A percentile compares a stretch with the other conserved stretches of the same genome.
phyloP scores from a whole-genome alignment of 495 filamentous ascomycete genomes.

The Rhypophila decipiens region DNA sequence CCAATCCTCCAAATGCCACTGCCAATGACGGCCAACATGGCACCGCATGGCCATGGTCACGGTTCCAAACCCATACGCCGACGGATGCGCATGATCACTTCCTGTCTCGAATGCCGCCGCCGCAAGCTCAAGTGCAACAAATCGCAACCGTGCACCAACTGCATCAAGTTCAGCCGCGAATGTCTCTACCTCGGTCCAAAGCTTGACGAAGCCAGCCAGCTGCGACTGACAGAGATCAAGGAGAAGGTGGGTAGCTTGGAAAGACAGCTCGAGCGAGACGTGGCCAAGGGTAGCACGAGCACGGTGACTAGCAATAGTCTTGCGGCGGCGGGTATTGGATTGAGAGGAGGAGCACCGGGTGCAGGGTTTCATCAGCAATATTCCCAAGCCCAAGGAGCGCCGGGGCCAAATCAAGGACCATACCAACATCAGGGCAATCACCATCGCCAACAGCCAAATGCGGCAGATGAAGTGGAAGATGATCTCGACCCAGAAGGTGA shows the following conservation, averaged over 20 bases:
- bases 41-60: background rate
- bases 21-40: too few species aligned
- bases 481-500: constrained; percentile 43
- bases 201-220: constrained; percentile 53
- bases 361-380: background rate
- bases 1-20: too few species aligned
- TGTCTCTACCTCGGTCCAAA: constrained; percentile 61
- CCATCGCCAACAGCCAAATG: constrained; percentile 30
- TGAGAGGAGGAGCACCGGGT: too few species aligned
- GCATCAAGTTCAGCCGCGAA: constrained; percentile 51
- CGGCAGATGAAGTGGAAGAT: constrained; percentile 42
- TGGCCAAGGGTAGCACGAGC: constrained; percentile 25
- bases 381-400: background rate
- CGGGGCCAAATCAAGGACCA: too few species aligned
- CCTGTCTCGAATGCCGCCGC: constrained; percentile 65
- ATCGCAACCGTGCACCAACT: constrained; percentile 64
- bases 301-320: background rate
- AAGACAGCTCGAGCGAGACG: constrained; percentile 52
- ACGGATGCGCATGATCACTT: constrained; percentile 62
- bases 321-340: too few species aligned
- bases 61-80: constrained; percentile 47
- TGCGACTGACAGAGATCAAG: constrained; percentile 60
- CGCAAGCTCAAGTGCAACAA: constrained; percentile 81
- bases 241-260: constrained; percentile 63
- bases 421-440: too few species aligned